Evolutionary conservation across 495 filamentous ascomycete genomes (phyloP), one percentile per base, ranked within the genome.

Genomic region (Lophiotrema nucula): DNA sequence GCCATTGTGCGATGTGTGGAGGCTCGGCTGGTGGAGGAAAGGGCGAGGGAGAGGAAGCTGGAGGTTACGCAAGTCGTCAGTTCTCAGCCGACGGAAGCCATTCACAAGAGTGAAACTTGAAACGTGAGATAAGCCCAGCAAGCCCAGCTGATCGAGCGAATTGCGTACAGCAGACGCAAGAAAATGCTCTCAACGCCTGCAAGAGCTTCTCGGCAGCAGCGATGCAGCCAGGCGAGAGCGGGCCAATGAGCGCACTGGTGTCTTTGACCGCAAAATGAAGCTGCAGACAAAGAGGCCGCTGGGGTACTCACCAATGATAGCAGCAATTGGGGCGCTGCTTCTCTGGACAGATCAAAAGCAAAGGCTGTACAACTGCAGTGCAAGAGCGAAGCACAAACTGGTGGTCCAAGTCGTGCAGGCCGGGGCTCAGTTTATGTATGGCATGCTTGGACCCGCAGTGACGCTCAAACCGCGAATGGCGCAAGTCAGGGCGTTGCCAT

Each of bases 1-100:
- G 81, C 76, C 77, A 86, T 83, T 53, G 72, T 73, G 69, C 44
- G n/a, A 19, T 45, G 43, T 31, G 37, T 18, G 35, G 27, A 22
- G 28, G 25, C 4, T 46, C 28, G 25, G 3, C n/a, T 26, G n/a
- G 28, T 43, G 39, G 19, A 26, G 46, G 15, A 24, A 28, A 24
- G 38, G 31, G 23, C 28, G 24, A 21, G 21, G 12, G 41, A 31
- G 4, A 25, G 22, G 25, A 18, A 2, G 24, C 42, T 38, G 53
- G 4, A 25, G n/a, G 42, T 13, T 27, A 18, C 4, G 19, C 33
- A 48, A n/a, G n/a, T n/a, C 31, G 39, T 33, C 16, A 48, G 53
- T 28, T n/a, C 24, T 47, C 19, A 23, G 53, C 35, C 19, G 39
- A 5, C 5, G 31, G 19, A 27, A 23, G 47, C 47, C 42, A 53